phyloP scores from a whole-genome alignment of 2,329 filamentous ascomycete species.

The Paecilomyces niveus region DNA sequence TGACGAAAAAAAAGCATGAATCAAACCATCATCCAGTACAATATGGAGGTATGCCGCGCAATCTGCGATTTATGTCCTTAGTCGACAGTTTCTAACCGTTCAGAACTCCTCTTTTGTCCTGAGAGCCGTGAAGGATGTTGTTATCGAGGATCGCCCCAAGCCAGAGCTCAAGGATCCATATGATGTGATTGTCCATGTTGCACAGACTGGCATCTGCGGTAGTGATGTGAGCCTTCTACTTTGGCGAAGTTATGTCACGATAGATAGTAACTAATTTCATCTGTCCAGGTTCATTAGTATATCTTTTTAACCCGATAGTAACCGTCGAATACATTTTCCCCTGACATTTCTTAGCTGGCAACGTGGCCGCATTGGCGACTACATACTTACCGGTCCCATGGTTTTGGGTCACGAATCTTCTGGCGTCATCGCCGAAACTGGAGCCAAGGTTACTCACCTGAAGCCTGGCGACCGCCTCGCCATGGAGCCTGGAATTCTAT shows the following conservation, averaged over 20 bases:
- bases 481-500: slow-evolving; percentile 44
- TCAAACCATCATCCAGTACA: no score
- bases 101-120: slow-evolving; percentile 43
- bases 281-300: background rate
- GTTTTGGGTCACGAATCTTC: slow-evolving; percentile 37
- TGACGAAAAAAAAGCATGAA: no score
- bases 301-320: no score
- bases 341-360: no score
- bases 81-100: no score
- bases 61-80: no score
- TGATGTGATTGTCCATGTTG: slow-evolving; percentile 39
- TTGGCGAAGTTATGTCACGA: background rate
- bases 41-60: no score
- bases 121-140: slow-evolving; percentile 36
- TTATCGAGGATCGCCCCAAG: slow-evolving; percentile 38
- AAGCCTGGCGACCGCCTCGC: slow-evolving; percentile 41
- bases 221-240: slow-evolving; percentile 32
- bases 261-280: background rate
- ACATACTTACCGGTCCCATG: slow-evolving; percentile 31
- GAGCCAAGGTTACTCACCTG: slow-evolving; percentile 29
- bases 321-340: no score
- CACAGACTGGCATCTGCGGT: slow-evolving; percentile 42
- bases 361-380: slow-evolving; percentile 38
- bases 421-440: slow-evolving; percentile 32
- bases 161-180: slow-evolving; percentile 26